Conservation (phyloP, 202 grass and related monocot genomes). For the Hordeum pubiflorum region DNA sequence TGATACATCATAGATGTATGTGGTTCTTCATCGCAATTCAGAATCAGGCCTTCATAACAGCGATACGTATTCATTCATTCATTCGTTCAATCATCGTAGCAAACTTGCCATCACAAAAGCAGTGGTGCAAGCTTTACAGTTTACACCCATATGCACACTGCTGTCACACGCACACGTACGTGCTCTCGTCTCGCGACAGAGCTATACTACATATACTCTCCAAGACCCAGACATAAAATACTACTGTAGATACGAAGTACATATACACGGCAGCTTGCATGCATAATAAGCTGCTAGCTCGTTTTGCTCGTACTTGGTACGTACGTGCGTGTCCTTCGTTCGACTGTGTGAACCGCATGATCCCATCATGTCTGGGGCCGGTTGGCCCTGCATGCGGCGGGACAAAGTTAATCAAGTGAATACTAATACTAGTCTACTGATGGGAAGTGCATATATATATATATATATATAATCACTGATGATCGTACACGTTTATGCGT, state of each 20-base stretch:
- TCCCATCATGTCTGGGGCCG: slow-evolving; percentile 25
- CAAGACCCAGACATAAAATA: neutral
- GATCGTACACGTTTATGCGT: neutral
- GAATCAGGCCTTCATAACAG: too few species aligned
- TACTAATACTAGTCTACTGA: neutral
- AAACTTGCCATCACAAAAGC: neutral
- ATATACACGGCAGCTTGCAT: neutral
- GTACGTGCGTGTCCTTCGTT: neutral
- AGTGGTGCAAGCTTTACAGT: slow-evolving; percentile 9
- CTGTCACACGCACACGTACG: neutral
- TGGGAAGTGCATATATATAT: neutral
- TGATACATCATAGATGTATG: neutral
- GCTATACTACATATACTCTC: neutral
- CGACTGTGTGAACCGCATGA: neutral
- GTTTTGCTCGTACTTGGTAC: neutral
- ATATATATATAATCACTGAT: neutral
- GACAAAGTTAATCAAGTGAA: neutral
- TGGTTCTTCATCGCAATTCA: too few species aligned
- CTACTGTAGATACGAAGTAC: neutral
- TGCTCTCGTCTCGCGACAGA: neutral
- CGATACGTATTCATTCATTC: neutral
- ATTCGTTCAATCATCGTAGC: neutral
- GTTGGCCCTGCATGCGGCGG: slow-evolving; percentile 22
- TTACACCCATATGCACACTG: neutral
- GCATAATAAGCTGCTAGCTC: neutral